Conservation (phyloP, 2,329 filamentous ascomycete species). For the Ilyonectria mors-panacis region DNA sequence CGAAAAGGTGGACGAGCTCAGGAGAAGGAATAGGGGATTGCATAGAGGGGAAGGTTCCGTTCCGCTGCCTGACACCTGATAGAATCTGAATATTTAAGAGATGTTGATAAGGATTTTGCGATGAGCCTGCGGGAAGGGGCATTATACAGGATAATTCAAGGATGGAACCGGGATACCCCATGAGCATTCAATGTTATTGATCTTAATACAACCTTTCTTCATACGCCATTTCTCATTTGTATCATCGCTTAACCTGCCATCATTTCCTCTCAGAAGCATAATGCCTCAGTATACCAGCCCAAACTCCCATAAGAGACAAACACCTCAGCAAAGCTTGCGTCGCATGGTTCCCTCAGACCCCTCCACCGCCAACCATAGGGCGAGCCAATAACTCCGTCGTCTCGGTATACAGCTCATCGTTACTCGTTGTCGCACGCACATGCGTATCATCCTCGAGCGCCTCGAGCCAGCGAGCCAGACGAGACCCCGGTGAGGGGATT, state of each 20-base stretch:
- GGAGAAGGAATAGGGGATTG: conserved; percentile 49
- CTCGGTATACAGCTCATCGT: conserved; percentile 65
- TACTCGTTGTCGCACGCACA: conserved; percentile 77
- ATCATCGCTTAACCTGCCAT: not conserved
- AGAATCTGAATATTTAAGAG: not conserved
- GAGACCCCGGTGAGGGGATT: conserved; percentile 71
- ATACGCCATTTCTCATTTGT: not conserved
- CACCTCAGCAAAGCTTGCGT: not conserved
- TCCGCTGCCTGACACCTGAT: conserved; percentile 40
- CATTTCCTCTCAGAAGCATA: not conserved
- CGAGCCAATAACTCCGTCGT: conserved; percentile 69
- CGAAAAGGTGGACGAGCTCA: conserved; percentile 60
- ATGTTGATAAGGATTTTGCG: conserved; percentile 9
- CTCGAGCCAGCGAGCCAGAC: conserved; percentile 79
- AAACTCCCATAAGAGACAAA: not conserved
- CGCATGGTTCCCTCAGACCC: not conserved
- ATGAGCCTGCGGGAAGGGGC: conserved; percentile 12
- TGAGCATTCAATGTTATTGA: conserved; percentile 13
- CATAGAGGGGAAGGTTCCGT: conserved; percentile 40
- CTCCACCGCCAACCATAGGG: not conserved
- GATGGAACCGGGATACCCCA: conserved; percentile 30
- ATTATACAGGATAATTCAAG: conserved; percentile 24
- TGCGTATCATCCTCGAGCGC: conserved; percentile 77
- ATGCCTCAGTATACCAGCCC: not conserved
- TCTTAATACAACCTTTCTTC: not conserved